Evolutionary conservation across 768 basidiomycete genomes (phyloP).

Genomic region (Lactarius vividus): DNA sequence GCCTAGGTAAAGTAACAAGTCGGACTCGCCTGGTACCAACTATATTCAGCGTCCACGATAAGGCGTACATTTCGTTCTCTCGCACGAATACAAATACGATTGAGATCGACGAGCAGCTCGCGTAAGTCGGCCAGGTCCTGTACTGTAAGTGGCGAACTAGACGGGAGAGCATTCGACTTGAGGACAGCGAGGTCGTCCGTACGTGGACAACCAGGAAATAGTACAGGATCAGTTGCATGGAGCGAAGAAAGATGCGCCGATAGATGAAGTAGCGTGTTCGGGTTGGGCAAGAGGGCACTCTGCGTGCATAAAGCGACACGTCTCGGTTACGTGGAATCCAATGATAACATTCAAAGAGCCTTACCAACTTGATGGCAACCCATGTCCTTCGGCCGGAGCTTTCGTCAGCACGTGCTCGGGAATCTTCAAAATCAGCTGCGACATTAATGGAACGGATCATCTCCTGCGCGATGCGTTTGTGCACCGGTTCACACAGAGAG

Average conservation of each 20-base stretch:
- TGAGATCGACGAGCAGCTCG: slow-evolving; percentile 60
- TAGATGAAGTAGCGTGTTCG: slow-evolving; percentile 56
- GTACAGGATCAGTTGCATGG: slow-evolving; percentile 33
- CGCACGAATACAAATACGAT: slow-evolving; percentile 62
- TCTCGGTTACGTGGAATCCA: background rate
- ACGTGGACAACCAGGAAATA: slow-evolving; percentile 69
- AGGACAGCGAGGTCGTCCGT: slow-evolving; percentile 59
- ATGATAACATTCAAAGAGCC: slow-evolving; percentile 29
- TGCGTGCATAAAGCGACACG: slow-evolving; percentile 30
- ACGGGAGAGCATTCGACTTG: slow-evolving; percentile 25
- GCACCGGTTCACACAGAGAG: slow-evolving; percentile 35
- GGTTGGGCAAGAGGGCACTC: slow-evolving; percentile 69
- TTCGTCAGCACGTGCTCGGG: slow-evolving; percentile 24
- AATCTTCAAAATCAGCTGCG: slow-evolving; percentile 77
- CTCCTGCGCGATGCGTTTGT: slow-evolving; percentile 71
- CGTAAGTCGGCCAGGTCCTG: slow-evolving; percentile 60
- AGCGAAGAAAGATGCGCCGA: slow-evolving; percentile 53
- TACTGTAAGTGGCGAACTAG: slow-evolving; percentile 39
- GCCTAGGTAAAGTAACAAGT: background rate
- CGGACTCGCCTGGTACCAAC: slow-evolving; percentile 42
- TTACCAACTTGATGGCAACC: slow-evolving; percentile 82
- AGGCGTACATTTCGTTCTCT: slow-evolving; percentile 61
- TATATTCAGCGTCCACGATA: slow-evolving; percentile 85
- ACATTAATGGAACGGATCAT: slow-evolving; percentile 74
- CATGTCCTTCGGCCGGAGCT: slow-evolving; percentile 57